Percentiles rank a stretch among this genome's conserved stretches.
Evolutionary conservation across 495 filamentous ascomycete species (phyloP).

Genomic region (Daldinia concentrica): DNA sequence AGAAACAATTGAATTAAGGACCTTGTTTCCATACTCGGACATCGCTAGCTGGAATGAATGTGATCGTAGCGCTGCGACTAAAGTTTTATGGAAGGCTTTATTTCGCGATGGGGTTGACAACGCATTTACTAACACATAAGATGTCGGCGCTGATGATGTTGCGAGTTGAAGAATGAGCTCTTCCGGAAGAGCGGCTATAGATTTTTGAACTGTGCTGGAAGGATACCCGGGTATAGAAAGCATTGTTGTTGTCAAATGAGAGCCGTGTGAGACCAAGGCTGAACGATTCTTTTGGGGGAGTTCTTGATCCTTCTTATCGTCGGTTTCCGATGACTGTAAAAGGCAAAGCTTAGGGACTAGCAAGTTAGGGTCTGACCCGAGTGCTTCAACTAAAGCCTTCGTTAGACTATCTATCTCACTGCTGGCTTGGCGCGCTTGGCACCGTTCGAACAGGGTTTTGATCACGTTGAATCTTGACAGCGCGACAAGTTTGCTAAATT

Average conservation of each 20-base stretch:
- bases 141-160: conserved; percentile 52
- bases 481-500: conserved; percentile 74
- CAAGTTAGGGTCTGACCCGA: conserved; percentile 63
- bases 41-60: conserved; percentile 70
- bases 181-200: conserved; percentile 50
- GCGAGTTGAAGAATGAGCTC: conserved; percentile 51
- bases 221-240: conserved; percentile 55
- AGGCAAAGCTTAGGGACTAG: conserved; percentile 67
- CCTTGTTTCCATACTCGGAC: conserved; percentile 76
- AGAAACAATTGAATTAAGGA: conserved; percentile 80
- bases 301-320: conserved; percentile 50
- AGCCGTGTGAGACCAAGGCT: conserved; percentile 55
- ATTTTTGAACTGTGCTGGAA: conserved; percentile 53
- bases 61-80: conserved; percentile 61
- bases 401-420: conserved; percentile 69
- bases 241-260: conserved; percentile 54
- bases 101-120: conserved; percentile 67
- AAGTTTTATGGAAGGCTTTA: conserved; percentile 61
- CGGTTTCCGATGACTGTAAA: conserved; percentile 51
- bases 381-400: conserved; percentile 65
- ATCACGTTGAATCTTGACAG: conserved; percentile 79
- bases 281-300: conserved; percentile 54
- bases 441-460: conserved; percentile 83
- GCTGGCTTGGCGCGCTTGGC: conserved; percentile 65
- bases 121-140: conserved; percentile 75